Evolutionary conservation across 164 flowering plant genomes (phyloP), one percentile per base, ranked within the genome.

Genomic region (Saururus chinensis): DNA sequence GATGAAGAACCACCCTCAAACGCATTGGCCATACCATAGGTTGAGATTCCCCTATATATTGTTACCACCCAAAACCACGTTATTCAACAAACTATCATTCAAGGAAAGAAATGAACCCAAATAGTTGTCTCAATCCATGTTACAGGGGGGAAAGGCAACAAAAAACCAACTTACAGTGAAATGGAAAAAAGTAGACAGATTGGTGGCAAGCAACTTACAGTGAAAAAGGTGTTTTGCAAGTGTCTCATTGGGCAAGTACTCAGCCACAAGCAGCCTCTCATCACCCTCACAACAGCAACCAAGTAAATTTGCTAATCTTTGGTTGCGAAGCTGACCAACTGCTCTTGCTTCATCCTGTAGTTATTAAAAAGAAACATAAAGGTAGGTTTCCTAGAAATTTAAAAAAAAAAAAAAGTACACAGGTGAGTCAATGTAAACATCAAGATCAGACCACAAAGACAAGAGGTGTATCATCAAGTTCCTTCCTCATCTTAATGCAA

Each of bases 11-110:
- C 58, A 91, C 96, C 74, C 97, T 82, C 49, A 91, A 75, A 37
- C 97, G 74, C 96, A 91, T 88, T 57, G 91, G 81, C 97, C 92
- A 90, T 74, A 79, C 82, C 95, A 90, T 84, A 41, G 96, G 96
- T 60, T 84, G 92, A 63, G 86, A 41, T 72, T 89, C 96, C 96
- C 96, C 96, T 89, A 68, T 48, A 30, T 23, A 53, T 52, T 53
- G 64, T 51, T 56, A 63, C 41, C 35, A 23, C 12, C 14, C n/a
- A 63, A 30, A 70, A 23, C 19, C 17, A 37, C 9, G 35, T 45
- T 45, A 58, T 12, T 3, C n/a, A n/a, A 58, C 20, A 58, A 30
- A 37, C 60, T 25, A 30, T 30, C 16, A 58, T 37, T 58, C 35
- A 24, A n/a, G n/a, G n/a, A n/a, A n/a, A n/a, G n/a, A n/a, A 54